Conservation (phyloP, 2,329 filamentous ascomycete genomes). For the Microdochium nivale region DNA sequence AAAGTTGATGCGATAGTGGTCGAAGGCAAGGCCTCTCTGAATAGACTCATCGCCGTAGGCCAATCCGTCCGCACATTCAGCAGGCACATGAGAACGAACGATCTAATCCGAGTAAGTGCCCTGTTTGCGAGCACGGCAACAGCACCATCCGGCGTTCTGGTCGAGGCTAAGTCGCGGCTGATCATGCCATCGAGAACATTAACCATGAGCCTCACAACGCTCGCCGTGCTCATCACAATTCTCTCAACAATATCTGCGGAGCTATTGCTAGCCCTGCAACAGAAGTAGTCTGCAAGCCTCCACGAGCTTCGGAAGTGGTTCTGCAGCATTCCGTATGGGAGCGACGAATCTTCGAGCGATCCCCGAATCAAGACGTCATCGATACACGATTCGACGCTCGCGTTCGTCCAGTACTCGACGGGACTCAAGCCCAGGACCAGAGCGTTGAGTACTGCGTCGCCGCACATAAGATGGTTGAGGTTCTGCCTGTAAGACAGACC, state of each 20-base stretch:
- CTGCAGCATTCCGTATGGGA: background rate
- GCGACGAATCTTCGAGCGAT: slow-evolving; percentile 4
- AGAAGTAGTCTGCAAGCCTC: slow-evolving; percentile 9
- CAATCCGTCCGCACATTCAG: too few relatives aligned
- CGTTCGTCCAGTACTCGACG: slow-evolving; percentile 41
- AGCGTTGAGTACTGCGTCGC: slow-evolving; percentile 35
- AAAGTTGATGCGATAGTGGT: too few relatives aligned
- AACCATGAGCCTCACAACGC: too few relatives aligned
- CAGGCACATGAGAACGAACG: too few relatives aligned
- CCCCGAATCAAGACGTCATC: slow-evolving; percentile 26
- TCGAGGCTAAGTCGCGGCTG: too few relatives aligned
- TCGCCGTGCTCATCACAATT: background rate
- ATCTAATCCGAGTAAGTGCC: too few relatives aligned
- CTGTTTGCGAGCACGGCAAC: too few relatives aligned
- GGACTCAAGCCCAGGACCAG: slow-evolving; percentile 41
- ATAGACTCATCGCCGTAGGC: too few relatives aligned
- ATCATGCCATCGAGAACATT: too few relatives aligned
- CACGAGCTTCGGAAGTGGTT: slow-evolving; percentile 19
- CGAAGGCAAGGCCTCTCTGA: too few relatives aligned
- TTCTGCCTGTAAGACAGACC: slow-evolving; percentile 10
- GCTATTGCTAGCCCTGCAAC: background rate
- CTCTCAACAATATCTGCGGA: background rate
- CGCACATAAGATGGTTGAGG: slow-evolving; percentile 34
- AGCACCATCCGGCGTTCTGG: too few relatives aligned
- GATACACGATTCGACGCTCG: slow-evolving; percentile 27